Conservation (phyloP, 495 filamentous ascomycete species). For the Melanomma pulvis-pyrius region DNA sequence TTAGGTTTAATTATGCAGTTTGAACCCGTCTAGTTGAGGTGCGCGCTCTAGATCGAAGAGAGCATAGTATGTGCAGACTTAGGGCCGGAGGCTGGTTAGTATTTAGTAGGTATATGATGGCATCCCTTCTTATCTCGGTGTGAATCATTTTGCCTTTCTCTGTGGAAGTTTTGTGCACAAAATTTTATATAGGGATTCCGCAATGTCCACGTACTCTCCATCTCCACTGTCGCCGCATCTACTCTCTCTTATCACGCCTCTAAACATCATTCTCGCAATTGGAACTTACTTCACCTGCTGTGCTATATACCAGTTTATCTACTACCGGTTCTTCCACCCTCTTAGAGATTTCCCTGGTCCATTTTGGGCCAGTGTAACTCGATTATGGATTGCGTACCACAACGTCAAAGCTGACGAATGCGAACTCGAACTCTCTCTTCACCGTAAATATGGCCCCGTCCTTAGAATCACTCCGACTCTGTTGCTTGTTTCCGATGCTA, state of each 20-base stretch:
- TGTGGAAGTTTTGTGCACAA: too few relatives aligned
- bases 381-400: slow-evolving; percentile 56
- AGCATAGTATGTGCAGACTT: too few relatives aligned
- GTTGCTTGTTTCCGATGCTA: slow-evolving; percentile 42
- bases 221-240: not conserved
- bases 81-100: too few relatives aligned
- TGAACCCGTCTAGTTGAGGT: not conserved
- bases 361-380: slow-evolving; percentile 56
- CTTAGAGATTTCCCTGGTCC: slow-evolving; percentile 57
- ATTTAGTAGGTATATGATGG: not conserved
- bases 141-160: not conserved
- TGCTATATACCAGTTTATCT: slow-evolving; percentile 40
- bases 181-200: too few relatives aligned
- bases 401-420: slow-evolving; percentile 52
- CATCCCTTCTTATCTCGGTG: not conserved
- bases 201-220: not conserved
- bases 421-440: slow-evolving; percentile 46
- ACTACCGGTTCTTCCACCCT: slow-evolving; percentile 59
- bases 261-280: slow-evolving; percentile 19
- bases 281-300: slow-evolving; percentile 3
- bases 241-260: slow-evolving; percentile 3
- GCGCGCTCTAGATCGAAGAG: too few relatives aligned
- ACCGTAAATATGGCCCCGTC: slow-evolving; percentile 52
- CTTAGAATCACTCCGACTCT: slow-evolving; percentile 44
- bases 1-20: too few relatives aligned